phyloP scores from a whole-genome alignment of 257 asterid species.

The Asclepias syriaca region DNA sequence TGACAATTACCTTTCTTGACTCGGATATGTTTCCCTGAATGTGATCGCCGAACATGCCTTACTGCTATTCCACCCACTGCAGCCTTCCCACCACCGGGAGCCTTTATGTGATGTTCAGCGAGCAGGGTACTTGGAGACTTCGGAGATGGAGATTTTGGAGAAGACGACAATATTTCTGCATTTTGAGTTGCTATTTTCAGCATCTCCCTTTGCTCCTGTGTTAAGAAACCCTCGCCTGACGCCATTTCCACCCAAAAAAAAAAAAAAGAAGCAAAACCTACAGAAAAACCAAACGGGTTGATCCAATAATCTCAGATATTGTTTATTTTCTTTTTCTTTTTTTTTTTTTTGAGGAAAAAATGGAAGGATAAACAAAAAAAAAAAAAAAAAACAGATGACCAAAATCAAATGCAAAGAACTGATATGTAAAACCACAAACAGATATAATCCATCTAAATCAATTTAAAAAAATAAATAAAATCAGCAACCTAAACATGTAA shows the following conservation, averaged over 20 bases:
- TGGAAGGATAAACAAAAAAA: not conserved
- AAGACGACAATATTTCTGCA: slow-evolving; percentile 63
- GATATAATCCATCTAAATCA: not conserved
- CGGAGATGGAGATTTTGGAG: slow-evolving; percentile 52
- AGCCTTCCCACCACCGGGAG: slow-evolving; percentile 65
- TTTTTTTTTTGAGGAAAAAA: not conserved
- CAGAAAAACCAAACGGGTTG: slow-evolving; percentile 7
- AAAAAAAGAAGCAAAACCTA: slow-evolving; percentile 24
- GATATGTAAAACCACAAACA: slow-evolving; percentile 5
- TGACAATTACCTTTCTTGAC: slow-evolving; percentile 71
- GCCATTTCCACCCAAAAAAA: slow-evolving; percentile 55
- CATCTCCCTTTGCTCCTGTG: slow-evolving; percentile 83
- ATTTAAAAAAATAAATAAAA: no score
- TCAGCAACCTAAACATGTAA: not conserved
- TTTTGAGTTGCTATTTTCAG: slow-evolving; percentile 65
- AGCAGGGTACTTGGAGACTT: slow-evolving; percentile 46
- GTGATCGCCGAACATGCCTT: slow-evolving; percentile 72
- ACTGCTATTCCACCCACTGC: slow-evolving; percentile 57
- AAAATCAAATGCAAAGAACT: not conserved
- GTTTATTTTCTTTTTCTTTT: not conserved
- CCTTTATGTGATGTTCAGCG: slow-evolving; percentile 62
- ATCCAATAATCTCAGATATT: not conserved
- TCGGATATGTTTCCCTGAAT: slow-evolving; percentile 68
- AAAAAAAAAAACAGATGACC: not conserved
- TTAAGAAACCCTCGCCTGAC: slow-evolving; percentile 75